Conservation (phyloP, 768 basidiomycete species). For the Naganishia friedmannii region DNA sequence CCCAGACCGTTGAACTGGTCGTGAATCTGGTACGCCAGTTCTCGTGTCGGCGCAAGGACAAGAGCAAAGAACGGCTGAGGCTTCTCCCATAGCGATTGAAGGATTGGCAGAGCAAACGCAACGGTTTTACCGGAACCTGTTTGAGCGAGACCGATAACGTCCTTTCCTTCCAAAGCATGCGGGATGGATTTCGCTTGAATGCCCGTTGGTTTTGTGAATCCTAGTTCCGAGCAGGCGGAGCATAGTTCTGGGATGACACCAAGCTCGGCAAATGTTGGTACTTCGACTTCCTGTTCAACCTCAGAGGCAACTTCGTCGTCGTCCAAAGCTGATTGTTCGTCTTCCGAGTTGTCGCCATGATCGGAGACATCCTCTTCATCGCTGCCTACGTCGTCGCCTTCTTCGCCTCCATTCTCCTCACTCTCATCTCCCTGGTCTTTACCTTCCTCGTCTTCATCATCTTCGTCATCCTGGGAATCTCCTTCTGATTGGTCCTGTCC, state of each 20-base stretch:
- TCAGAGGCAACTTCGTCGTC: neutral
- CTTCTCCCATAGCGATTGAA: constrained; percentile 88
- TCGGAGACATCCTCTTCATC: neutral
- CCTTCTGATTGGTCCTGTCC: neutral
- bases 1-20: constrained; percentile 92
- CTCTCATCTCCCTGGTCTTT: neutral
- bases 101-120: constrained; percentile 90
- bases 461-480: constrained; percentile 2
- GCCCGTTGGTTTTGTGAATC: constrained; percentile 80
- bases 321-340: neutral
- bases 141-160: constrained; percentile 97
- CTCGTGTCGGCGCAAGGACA: constrained; percentile 90
- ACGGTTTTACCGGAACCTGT: constrained; percentile 98
- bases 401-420: neutral
- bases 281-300: constrained; percentile 3
- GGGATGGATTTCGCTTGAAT: constrained; percentile 86
- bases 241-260: constrained; percentile 87
- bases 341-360: neutral
- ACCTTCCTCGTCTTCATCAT: neutral
- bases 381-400: neutral
- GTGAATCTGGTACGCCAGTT: constrained; percentile 96
- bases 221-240: constrained; percentile 73
- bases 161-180: constrained; percentile 80
- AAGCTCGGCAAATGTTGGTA: constrained; percentile 69
- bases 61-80: constrained; percentile 90